These are phyloP conservation scores for Thermothelomyces thermophilus DNA, from an alignment of 2,329 filamentous ascomycete species.

Conservation along the genomic window DNA sequence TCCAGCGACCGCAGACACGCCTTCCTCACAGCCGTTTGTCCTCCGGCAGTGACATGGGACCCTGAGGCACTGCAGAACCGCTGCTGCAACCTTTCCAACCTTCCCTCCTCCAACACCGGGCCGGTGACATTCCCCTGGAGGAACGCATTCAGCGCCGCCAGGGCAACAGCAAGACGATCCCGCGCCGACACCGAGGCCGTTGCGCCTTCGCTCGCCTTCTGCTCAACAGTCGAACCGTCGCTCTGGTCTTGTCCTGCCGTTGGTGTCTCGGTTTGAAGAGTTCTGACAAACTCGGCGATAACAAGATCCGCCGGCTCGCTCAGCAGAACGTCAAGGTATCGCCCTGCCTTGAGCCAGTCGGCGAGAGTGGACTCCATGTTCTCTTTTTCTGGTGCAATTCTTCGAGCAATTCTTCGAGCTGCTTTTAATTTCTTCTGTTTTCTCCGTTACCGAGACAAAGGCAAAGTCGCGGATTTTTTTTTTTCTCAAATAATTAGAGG, in stretches of 20 bases:
- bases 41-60: background rate
- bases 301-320: slow-evolving; percentile 14
- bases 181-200: background rate
- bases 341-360: slow-evolving; percentile 15
- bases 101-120: slow-evolving; percentile 54
- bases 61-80: slow-evolving; percentile 27
- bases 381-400: background rate
- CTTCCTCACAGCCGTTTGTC: slow-evolving; percentile 35
- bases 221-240: too few relatives aligned
- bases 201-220: background rate
- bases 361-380: background rate
- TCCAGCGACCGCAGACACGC: slow-evolving; percentile 63
- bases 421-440: too few relatives aligned
- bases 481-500: too few relatives aligned
- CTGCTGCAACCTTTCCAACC: slow-evolving; percentile 27
- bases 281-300: slow-evolving; percentile 18
- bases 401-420: too few relatives aligned
- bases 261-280: background rate
- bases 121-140: slow-evolving; percentile 84
- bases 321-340: slow-evolving; percentile 23
- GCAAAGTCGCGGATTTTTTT: too few relatives aligned
- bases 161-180: slow-evolving; percentile 45
- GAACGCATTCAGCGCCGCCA: slow-evolving; percentile 70
- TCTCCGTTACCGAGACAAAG: too few relatives aligned
- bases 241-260: too few relatives aligned